Conservation (phyloP, 306 rosid species). For the Quercus bicolor region DNA sequence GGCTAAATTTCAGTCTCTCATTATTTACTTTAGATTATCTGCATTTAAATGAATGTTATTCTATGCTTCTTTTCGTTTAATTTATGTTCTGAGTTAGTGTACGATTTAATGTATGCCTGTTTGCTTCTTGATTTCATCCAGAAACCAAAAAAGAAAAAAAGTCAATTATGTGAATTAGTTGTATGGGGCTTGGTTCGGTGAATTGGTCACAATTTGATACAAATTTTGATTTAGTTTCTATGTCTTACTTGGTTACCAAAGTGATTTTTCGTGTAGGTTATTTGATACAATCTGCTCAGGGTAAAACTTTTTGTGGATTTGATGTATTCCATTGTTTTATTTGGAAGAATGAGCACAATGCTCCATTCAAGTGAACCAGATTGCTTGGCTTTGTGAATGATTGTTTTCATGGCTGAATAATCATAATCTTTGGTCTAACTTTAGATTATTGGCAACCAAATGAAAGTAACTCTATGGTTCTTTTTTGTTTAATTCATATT, state of each 20-base stretch:
- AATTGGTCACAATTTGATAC: too few species aligned
- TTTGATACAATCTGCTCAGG: too few species aligned
- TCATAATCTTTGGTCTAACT: not conserved
- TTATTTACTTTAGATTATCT: not conserved
- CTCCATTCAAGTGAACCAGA: not conserved
- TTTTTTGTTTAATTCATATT: not conserved
- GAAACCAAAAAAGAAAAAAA: not conserved
- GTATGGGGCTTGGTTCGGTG: too few species aligned
- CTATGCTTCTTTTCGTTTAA: not conserved
- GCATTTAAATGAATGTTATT: not conserved
- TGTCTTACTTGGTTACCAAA: too few species aligned
- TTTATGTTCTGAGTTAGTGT: not conserved
- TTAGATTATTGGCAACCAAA: not conserved
- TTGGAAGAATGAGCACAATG: not conserved
- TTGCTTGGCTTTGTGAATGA: conserved; percentile 6
- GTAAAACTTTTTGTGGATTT: too few species aligned
- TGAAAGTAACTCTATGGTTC: not conserved
- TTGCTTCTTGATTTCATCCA: not conserved
- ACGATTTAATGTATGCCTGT: not conserved
- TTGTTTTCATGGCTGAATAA: not conserved
- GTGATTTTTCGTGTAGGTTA: too few species aligned
- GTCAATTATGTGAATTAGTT: too few species aligned
- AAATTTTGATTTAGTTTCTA: too few species aligned
- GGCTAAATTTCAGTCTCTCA: not conserved
- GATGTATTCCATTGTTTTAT: not conserved